Evolutionary conservation across 345 rosid genomes (phyloP).

Genomic region (Balakata baccata): DNA sequence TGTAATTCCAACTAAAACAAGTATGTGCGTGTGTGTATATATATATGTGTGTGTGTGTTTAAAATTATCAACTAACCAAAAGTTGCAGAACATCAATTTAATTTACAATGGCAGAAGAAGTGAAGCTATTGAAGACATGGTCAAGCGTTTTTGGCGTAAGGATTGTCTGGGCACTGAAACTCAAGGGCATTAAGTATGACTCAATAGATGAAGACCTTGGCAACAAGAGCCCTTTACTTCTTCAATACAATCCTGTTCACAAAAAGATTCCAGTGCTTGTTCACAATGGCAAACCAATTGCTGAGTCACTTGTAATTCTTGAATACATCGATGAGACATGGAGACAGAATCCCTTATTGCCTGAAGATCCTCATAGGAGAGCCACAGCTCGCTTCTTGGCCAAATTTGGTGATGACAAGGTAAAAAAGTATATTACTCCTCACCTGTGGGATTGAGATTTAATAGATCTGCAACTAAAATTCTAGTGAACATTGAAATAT

Average conservation of each 20-base stretch:
- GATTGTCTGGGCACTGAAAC: constrained; percentile 34
- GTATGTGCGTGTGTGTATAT: not conserved
- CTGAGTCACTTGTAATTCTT: constrained; percentile 34
- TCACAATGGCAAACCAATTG: constrained; percentile 29
- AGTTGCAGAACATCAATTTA: not conserved
- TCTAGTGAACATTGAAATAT: not conserved
- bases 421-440: not conserved
- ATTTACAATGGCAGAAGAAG: constrained; percentile 24
- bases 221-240: constrained; percentile 30
- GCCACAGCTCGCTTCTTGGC: constrained; percentile 35
- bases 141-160: constrained; percentile 29
- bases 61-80: not conserved
- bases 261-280: constrained; percentile 35
- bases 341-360: constrained; percentile 31
- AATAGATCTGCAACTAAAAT: too few relatives aligned
- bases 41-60: not conserved
- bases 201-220: constrained; percentile 32
- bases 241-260: constrained; percentile 29
- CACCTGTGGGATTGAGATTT: too few relatives aligned
- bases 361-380: constrained; percentile 25
- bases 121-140: constrained; percentile 42
- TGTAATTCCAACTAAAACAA: not conserved
- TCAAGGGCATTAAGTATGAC: constrained; percentile 28
- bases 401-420: constrained; percentile 35
- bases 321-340: constrained; percentile 40